Conservation (phyloP, 31 red algal species). For the Endocladia muricata region DNA sequence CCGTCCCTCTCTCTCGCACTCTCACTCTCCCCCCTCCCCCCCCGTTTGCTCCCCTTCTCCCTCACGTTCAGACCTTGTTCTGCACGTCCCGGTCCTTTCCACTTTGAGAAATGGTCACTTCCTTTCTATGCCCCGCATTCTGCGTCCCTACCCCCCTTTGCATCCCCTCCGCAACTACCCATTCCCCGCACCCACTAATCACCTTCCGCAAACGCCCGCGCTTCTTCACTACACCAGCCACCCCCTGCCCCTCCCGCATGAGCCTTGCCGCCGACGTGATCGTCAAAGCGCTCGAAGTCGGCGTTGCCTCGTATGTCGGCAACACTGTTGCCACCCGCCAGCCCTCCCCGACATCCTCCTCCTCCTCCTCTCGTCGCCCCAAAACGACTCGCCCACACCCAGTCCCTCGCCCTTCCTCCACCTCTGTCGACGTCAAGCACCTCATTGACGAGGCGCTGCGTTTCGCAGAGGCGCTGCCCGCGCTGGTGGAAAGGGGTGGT, state of each 20-base stretch:
- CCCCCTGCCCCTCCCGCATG: slow-evolving; percentile 1
- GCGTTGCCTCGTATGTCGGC: slow-evolving; percentile 24
- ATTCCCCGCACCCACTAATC: background rate
- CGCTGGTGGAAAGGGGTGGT: background rate
- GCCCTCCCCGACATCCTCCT: background rate
- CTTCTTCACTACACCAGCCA: background rate
- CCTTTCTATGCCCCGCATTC: background rate
- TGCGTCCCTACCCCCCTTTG: background rate
- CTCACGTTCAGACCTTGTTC: too few species aligned
- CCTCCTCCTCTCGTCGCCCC: background rate
- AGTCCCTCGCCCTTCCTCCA: background rate
- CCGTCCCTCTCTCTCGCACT: too few species aligned
- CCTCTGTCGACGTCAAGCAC: background rate
- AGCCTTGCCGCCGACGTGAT: slow-evolving; percentile 38
- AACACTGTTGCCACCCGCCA: background rate
- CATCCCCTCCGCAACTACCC: background rate
- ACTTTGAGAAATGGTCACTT: too few species aligned
- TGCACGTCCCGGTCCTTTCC: too few species aligned
- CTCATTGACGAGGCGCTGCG: background rate
- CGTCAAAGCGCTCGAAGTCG: slow-evolving; percentile 47
- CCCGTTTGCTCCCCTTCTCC: too few species aligned
- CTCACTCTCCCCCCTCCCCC: too few species aligned
- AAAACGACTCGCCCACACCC: background rate
- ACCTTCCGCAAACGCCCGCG: too few species aligned
- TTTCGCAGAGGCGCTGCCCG: background rate